phyloP scores from a whole-genome alignment of 1,139 yeast species.

The Suhomyces kunorum region DNA sequence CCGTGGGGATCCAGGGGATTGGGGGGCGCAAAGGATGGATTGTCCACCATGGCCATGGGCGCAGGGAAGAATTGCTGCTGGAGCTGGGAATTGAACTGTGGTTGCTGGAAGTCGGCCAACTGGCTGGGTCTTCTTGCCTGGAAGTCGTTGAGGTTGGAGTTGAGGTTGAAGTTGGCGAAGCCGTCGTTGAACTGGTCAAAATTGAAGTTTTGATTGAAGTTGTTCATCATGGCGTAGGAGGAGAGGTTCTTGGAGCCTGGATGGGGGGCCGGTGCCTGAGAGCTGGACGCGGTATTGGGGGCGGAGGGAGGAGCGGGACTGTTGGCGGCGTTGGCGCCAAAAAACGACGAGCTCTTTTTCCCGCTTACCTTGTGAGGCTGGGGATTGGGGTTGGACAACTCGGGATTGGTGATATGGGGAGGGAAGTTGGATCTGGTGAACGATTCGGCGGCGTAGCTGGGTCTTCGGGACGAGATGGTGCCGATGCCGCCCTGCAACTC shows the following conservation, averaged over 20 bases:
- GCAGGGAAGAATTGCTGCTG: slow-evolving; percentile 14
- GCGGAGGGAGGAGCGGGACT: neutral
- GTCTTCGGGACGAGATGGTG: slow-evolving; percentile 61
- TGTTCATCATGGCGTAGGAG: slow-evolving; percentile 20
- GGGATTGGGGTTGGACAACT: slow-evolving; percentile 13
- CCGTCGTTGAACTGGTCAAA: slow-evolving; percentile 36
- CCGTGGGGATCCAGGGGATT: neutral
- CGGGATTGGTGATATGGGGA: slow-evolving; percentile 14
- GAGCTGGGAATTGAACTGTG: slow-evolving; percentile 13
- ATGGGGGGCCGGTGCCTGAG: slow-evolving; percentile 8
- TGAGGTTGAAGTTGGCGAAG: slow-evolving; percentile 39
- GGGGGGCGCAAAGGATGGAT: slow-evolving; percentile 11
- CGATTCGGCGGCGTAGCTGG: slow-evolving; percentile 64
- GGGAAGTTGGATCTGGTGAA: slow-evolving; percentile 40
- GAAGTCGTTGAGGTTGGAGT: slow-evolving; percentile 41
- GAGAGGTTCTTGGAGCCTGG: slow-evolving; percentile 17
- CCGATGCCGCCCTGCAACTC: slow-evolving; percentile 69
- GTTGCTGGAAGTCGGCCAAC: slow-evolving; percentile 36
- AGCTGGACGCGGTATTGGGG: neutral
- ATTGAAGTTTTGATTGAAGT: slow-evolving; percentile 20
- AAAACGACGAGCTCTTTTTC: slow-evolving; percentile 16
- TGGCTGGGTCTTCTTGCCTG: slow-evolving; percentile 50
- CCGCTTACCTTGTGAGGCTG: slow-evolving; percentile 7
- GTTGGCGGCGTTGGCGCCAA: slow-evolving; percentile 8
- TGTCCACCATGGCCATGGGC: slow-evolving; percentile 12